Evolutionary conservation across 2,329 filamentous ascomycete genomes (phyloP).

Genomic region (Phyllachora maydis): DNA sequence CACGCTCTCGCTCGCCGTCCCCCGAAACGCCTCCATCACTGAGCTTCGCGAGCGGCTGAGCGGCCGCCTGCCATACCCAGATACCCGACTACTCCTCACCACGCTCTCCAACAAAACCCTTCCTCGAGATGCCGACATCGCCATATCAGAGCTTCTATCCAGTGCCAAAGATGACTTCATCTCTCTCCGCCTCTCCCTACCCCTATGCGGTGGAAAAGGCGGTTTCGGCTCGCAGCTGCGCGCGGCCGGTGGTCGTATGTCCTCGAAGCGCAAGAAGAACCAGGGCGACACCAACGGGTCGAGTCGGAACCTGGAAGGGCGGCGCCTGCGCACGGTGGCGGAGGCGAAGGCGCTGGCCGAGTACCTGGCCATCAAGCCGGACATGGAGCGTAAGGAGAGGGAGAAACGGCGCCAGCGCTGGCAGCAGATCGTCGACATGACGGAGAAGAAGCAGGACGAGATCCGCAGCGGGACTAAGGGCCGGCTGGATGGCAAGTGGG

Average conservation of each 20-base stretch:
- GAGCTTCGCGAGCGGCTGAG: slow-evolving; percentile 45
- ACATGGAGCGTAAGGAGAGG: slow-evolving; percentile 90
- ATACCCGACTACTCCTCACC: slow-evolving; percentile 54
- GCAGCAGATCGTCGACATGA: slow-evolving; percentile 71
- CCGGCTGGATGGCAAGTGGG: slow-evolving; percentile 74
- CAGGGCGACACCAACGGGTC: slow-evolving; percentile 73
- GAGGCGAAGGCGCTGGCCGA: slow-evolving; percentile 92
- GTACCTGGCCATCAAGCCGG: slow-evolving; percentile 85
- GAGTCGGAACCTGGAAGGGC: slow-evolving; percentile 81
- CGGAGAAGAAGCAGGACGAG: slow-evolving; percentile 69
- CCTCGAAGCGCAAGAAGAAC: slow-evolving; percentile 72
- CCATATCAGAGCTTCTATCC: slow-evolving; percentile 42
- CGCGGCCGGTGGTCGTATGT: slow-evolving; percentile 95
- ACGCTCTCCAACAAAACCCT: slow-evolving; percentile 63
- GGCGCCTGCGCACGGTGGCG: slow-evolving; percentile 73
- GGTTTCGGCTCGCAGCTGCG: slow-evolving; percentile 95
- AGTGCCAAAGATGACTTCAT: slow-evolving; percentile 44
- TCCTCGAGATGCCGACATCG: slow-evolving; percentile 23
- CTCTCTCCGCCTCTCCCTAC: slow-evolving; percentile 59
- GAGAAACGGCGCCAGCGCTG: slow-evolving; percentile 68
- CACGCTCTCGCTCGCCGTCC: slow-evolving; percentile 58
- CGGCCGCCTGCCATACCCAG: slow-evolving; percentile 34
- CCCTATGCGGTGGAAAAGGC: slow-evolving; percentile 82
- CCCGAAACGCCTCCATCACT: slow-evolving; percentile 39
- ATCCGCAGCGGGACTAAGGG: slow-evolving; percentile 52